phyloP scores from a whole-genome alignment of 495 filamentous ascomycete species.

The Hamigera avellanea region DNA sequence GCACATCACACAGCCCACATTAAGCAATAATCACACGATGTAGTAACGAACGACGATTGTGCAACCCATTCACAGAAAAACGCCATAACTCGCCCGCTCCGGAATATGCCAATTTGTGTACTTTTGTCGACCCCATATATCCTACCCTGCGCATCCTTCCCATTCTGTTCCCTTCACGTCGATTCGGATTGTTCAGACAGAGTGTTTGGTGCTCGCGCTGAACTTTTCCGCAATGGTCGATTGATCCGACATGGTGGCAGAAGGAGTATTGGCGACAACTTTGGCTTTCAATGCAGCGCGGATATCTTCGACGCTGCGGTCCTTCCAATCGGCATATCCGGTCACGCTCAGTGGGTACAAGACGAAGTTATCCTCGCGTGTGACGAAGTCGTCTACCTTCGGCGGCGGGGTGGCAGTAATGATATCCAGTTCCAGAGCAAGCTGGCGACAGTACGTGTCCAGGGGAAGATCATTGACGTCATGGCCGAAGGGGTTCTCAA shows the following conservation, averaged over 20 bases:
- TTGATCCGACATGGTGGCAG: slow-evolving; percentile 11
- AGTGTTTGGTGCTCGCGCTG: slow-evolving; percentile 10
- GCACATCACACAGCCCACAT: too few relatives aligned
- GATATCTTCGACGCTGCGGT: slow-evolving; percentile 48
- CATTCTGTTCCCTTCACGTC: too few relatives aligned
- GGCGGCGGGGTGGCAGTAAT: slow-evolving; percentile 50
- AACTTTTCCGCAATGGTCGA: slow-evolving; percentile 14
- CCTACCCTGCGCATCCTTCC: too few relatives aligned
- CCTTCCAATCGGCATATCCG: slow-evolving; percentile 49
- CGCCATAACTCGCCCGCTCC: too few relatives aligned
- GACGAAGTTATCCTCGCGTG: slow-evolving; percentile 46
- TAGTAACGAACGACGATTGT: too few relatives aligned
- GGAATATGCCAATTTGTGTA: too few relatives aligned
- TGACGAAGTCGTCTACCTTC: slow-evolving; percentile 45
- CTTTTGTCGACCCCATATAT: too few relatives aligned
- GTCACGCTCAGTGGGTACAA: slow-evolving; percentile 54
- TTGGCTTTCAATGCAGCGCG: slow-evolving; percentile 39
- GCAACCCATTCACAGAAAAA: too few relatives aligned
- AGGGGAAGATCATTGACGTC: slow-evolving; percentile 83
- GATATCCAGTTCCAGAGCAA: slow-evolving; percentile 62
- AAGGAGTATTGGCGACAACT: slow-evolving; percentile 18
- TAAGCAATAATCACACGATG: too few relatives aligned
- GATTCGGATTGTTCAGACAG: slow-evolving; percentile 13
- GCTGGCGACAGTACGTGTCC: slow-evolving; percentile 61
- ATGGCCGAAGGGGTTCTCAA: slow-evolving; percentile 81